These are phyloP conservation scores for Candida anglica DNA, from an alignment of 805 yeast genomes.

Conservation along the genomic window DNA sequence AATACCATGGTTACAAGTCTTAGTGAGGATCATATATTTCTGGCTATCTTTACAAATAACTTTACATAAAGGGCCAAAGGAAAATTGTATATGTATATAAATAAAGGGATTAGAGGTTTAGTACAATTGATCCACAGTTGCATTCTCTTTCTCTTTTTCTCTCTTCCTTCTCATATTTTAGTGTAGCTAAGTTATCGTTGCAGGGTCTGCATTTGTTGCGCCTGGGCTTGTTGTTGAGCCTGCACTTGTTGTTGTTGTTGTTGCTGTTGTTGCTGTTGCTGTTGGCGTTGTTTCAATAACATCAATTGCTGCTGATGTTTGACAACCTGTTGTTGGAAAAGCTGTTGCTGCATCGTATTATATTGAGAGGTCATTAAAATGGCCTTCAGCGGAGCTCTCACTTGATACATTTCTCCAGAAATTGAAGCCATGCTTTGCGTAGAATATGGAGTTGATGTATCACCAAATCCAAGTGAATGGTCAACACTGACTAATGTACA, in stretches of 20 bases:
- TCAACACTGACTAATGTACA: slow-evolving; percentile 72
- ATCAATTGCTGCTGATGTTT: slow-evolving; percentile 31
- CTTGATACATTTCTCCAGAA: slow-evolving; percentile 52
- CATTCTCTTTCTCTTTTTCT: neutral
- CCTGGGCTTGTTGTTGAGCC: slow-evolving; percentile 1
- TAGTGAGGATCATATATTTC: too few relatives aligned
- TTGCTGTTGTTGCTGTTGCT: slow-evolving; percentile 7
- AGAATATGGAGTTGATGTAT: slow-evolving; percentile 12
- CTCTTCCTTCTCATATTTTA: neutral
- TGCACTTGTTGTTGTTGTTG: slow-evolving; percentile 7
- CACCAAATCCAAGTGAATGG: slow-evolving; percentile 12
- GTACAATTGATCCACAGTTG: too few relatives aligned
- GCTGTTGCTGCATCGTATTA: slow-evolving; percentile 39
- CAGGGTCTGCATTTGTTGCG: neutral
- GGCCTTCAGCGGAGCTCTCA: slow-evolving; percentile 44
- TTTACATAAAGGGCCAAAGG: neutral
- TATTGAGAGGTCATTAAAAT: slow-evolving; percentile 39
- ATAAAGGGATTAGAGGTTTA: neutral
- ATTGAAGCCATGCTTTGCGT: slow-evolving; percentile 50
- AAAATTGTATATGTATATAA: neutral
- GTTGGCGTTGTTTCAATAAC: slow-evolving; percentile 28
- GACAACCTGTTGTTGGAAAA: slow-evolving; percentile 40
- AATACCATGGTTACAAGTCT: too few relatives aligned
- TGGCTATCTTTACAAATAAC: too few relatives aligned
- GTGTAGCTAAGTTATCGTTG: neutral